phyloP scores from a whole-genome alignment of 768 basidiomycete species.

The Pleurotus platypus region DNA sequence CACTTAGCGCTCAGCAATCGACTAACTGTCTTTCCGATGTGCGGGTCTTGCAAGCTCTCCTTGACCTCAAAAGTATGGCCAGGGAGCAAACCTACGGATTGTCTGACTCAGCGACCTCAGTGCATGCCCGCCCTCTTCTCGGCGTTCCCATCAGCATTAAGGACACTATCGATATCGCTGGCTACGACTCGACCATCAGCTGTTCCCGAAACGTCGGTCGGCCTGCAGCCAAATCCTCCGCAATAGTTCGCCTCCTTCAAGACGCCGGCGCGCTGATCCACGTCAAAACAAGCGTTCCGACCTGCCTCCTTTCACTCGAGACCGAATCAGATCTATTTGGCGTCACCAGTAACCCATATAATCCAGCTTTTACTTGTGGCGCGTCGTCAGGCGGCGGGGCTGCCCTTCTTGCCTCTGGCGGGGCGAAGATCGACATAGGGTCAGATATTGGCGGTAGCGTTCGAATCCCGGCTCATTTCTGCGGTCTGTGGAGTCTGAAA shows the following conservation, averaged over 20 bases:
- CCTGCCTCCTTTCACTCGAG: slow-evolving; percentile 53
- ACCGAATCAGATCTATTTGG: slow-evolving; percentile 61
- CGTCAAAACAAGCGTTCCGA: slow-evolving; percentile 61
- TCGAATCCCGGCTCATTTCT: slow-evolving; percentile 70
- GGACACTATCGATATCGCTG: slow-evolving; percentile 47
- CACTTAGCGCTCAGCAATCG: not conserved
- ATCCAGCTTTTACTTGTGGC: slow-evolving; percentile 46
- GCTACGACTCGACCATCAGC: slow-evolving; percentile 60
- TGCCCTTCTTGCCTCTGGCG: slow-evolving; percentile 62
- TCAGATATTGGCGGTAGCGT: slow-evolving; percentile 75
- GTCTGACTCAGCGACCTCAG: not conserved
- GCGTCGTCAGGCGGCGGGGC: slow-evolving; percentile 72
- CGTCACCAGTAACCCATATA: slow-evolving; percentile 60
- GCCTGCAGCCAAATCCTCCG: slow-evolving; percentile 44
- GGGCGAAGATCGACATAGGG: slow-evolving; percentile 65
- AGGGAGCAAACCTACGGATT: not conserved
- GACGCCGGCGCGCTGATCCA: slow-evolving; percentile 63
- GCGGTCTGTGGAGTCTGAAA: slow-evolving; percentile 66
- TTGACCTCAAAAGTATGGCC: not conserved
- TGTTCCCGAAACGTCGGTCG: slow-evolving; percentile 47
- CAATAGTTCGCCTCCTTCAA: slow-evolving; percentile 52
- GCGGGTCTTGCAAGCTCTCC: not conserved
- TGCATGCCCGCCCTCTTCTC: slow-evolving; percentile 21
- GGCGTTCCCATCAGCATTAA: slow-evolving; percentile 10
- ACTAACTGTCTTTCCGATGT: slow-evolving; percentile 2